Percentiles rank a stretch among this genome's conserved stretches.
phyloP scores from a whole-genome alignment of 2,329 filamentous ascomycete genomes.

The Cytospora chrysosperma region DNA sequence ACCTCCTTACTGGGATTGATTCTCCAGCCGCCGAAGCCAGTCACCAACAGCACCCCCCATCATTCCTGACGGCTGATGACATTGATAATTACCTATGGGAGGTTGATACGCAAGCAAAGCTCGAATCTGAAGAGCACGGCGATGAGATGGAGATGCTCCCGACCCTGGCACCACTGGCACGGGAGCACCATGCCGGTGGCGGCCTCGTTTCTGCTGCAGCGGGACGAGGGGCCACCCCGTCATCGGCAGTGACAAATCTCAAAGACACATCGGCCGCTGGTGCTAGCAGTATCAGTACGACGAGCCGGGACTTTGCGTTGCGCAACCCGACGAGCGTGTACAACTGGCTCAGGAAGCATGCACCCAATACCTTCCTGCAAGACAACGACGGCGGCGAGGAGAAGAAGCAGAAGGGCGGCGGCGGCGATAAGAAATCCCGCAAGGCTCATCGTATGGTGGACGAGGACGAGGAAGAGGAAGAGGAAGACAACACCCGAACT shows the following conservation, averaged over 20 bases:
- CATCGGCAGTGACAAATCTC: slow-evolving; percentile 31
- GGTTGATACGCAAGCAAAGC: slow-evolving; percentile 53
- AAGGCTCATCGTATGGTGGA: slow-evolving; percentile 31
- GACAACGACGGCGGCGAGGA: slow-evolving; percentile 56
- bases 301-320: slow-evolving; percentile 52
- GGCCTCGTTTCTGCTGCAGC: slow-evolving; percentile 38
- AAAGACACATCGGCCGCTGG: slow-evolving; percentile 40
- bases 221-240: slow-evolving; percentile 33
- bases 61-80: slow-evolving; percentile 68
- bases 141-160: slow-evolving; percentile 37
- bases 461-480: slow-evolving; percentile 40
- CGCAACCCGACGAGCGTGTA: slow-evolving; percentile 89
- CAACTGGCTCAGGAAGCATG: slow-evolving; percentile 88
- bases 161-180: slow-evolving; percentile 51
- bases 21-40: slow-evolving; percentile 41
- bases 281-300: slow-evolving; percentile 37
- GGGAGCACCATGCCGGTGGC: slow-evolving; percentile 33
- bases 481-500: slow-evolving; percentile 38
- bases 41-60: slow-evolving; percentile 57
- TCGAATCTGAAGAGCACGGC: slow-evolving; percentile 37
- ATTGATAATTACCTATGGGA: slow-evolving; percentile 72
- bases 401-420: slow-evolving; percentile 29
- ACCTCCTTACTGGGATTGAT: slow-evolving; percentile 45
- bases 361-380: slow-evolving; percentile 81
- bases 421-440: slow-evolving; percentile 29